Base-by-base conservation (phyloP, 768 basidiomycete species). In the Suillus tomentosus region DNA sequence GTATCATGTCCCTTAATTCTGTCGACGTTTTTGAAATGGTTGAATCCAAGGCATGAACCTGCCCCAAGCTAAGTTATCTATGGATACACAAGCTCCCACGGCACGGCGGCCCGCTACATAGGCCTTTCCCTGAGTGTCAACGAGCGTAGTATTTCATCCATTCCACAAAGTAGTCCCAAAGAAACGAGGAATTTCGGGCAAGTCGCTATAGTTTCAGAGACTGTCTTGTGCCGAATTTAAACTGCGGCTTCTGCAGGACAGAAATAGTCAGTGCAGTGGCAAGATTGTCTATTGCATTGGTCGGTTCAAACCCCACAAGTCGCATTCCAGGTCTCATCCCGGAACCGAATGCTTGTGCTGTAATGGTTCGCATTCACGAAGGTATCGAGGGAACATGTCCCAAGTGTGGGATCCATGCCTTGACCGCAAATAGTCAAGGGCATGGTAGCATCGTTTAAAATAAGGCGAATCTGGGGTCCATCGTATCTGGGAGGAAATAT, bases 361-460 rank as follows among this genome's bases (percentile, higher is more conserved):
- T 67, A 72, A 27, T 64, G 61, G 24, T 77, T 76, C 62, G 71
- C 69, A 58, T 64, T 64, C 36, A 70, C 72, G 64, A 82, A 81
- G 50, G 74, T 71, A 10, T 60, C 71, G 13, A 81, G 68, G 37
- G 79, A 73, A 64, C 81, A 82, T 34, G 78, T 71, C 42, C 81
- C 81, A 39, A 74, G 72, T 63, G 24, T 67, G 37, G 62, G 65
- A 65, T 81, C 78, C 64, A 64, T 63, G 31, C 54, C 60, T 70
- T 64, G 68, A 31, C 68, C 69, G 64, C 81, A 81, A n/a, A 71
- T 70, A 43, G 71, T 63, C 50, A 82, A 69, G 17, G 81, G 78
- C 63, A 78, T 73, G 7, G 79, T 78, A 57, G 76, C 72, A 53
- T 74, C 77, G 65, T 81, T 81, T 61, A 82, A 75, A 47, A 82